A percentile compares a stretch with the other conserved stretches of the same genome.
Evolutionary conservation across 2,329 filamentous ascomycete species (phyloP).

Genomic region (Didymella segeticola): DNA sequence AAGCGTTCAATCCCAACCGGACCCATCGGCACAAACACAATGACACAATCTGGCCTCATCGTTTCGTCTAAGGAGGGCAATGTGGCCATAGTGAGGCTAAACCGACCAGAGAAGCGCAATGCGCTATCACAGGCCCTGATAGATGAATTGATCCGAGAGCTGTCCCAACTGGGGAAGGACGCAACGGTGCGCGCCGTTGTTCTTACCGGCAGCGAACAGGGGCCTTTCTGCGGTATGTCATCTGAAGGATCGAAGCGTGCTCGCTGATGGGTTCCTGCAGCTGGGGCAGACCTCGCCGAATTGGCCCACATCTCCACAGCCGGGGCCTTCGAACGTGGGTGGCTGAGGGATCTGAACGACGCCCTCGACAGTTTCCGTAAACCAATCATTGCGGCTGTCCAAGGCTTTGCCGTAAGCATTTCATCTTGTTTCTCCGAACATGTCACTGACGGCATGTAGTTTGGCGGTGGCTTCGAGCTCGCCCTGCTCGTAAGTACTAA

Average conservation of each 20-base stretch:
- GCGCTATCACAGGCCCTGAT: conserved; percentile 63
- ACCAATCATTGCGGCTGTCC: conserved; percentile 89
- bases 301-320: conserved; percentile 89
- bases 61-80: conserved; percentile 35
- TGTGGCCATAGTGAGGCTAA: conserved; percentile 59
- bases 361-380: conserved; percentile 84
- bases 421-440: not conserved
- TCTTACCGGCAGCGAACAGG: conserved; percentile 82
- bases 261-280: conserved; percentile 48
- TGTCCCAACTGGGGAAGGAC: conserved; percentile 27
- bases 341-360: conserved; percentile 90
- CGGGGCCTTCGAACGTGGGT: conserved; percentile 81
- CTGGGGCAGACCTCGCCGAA: conserved; percentile 96
- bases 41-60: conserved; percentile 16
- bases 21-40: not conserved
- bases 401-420: conserved; percentile 72
- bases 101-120: conserved; percentile 65
- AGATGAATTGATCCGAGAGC: conserved; percentile 38
- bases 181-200: conserved; percentile 51
- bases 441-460: conserved; percentile 37
- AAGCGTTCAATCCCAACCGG: not conserved
- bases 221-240: conserved; percentile 70
- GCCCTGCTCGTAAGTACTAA: conserved; percentile 75
- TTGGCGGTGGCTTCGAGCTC: conserved; percentile 92
- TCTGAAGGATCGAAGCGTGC: not conserved